Base-by-base conservation (phyloP, 352 stramenopile genomes). In the Phytophthora quininea region DNA sequence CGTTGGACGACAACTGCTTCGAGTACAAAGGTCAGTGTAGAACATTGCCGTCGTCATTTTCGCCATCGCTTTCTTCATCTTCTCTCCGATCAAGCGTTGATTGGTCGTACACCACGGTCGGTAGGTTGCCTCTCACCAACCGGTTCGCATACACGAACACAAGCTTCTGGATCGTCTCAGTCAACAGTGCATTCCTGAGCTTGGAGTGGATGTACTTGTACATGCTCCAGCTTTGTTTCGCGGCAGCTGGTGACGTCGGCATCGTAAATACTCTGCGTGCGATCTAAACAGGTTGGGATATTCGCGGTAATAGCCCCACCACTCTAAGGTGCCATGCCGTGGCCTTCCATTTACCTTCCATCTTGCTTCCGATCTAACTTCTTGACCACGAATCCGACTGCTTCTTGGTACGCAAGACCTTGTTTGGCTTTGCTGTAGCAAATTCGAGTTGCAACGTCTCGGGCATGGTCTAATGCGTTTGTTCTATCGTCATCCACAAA, bases 181-280 rank as follows among this genome's bases (percentile, higher is more conserved):
- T 32, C 35, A 45, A 51, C 9, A 57, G 57, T 8, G 0, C 27
- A 52, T 52, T 53, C 35, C 57, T 35, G 5, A 64, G 48, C 8
- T 57, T 57, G 30, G 27, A 52, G 31, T 58, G 37, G 6, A 58
- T 56, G 37, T 29, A 58, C 27, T 57, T 64, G 35, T 64, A 35
- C 0, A 53, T 52, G 30, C 57, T 64, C 57, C 57, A 64, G 19
- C 57, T 58, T 52, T 37, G 33, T 52, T 64, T 29, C 19, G 57
- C 29, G 15, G 57, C 35, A 2, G 47, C 57, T 12, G 57, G 52
- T 15, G 57, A 64, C 11, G 37, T 64, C 9, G 57, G 38, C 4
- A 64, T 58, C 33, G 29, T 57, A 14, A 57, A 64, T 45, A 64
- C 9, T 12, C 19, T 58, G 47, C 57, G 37, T 0, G 47, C 47